Base-by-base conservation (phyloP, 2,329 filamentous ascomycete genomes). In the Knufia petricola region DNA sequence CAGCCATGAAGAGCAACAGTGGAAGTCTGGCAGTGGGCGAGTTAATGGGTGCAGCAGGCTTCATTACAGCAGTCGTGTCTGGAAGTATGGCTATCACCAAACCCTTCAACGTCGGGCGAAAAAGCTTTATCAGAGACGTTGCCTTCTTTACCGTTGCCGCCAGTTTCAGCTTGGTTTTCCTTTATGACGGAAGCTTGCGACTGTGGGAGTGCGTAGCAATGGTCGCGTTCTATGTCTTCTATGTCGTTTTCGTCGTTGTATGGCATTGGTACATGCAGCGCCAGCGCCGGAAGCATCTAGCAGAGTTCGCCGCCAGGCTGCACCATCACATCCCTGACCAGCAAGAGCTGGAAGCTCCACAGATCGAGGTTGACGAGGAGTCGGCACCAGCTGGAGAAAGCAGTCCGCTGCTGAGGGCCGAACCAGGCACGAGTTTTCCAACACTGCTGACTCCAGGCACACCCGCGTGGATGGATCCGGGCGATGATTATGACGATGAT, bases 51-150 rank as follows among this genome's bases (percentile, higher is more conserved):
- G 92, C 92, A 9, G 92, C 92, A 28, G 82, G 87, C 54, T 98
- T 98, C 69, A 98, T 98, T 65, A 94, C 89, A 1, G 85, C 89
- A 1, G 90, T 98, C 15, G 92, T 98, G 28, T 88, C 90, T 3
- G 92, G 92, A 13, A 94, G 88, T 49, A 98, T 98, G 92, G 92
- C 90, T 12, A 69, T 98, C 48, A 89, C 95, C n/a, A 78, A 87
- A 55, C 92, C 95, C 47, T 98, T 98, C 66, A 84, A 83, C 56
- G 92, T 98, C 46, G 85, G 87, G 46, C 83, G 82, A 59, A 86
- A 84, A 65, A 92, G 87, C 30, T 98, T 96, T 63, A 77, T 95
- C 19, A 78, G 92, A 55, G 92, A 98, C 61, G 84, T 96, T 9
- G 77, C 81, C 50, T 98, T 95, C 70, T 98, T 98, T 64, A 84